Evolutionary conservation across 441 rosid genomes (phyloP).

Genomic region (Aquilaria agallochum): DNA sequence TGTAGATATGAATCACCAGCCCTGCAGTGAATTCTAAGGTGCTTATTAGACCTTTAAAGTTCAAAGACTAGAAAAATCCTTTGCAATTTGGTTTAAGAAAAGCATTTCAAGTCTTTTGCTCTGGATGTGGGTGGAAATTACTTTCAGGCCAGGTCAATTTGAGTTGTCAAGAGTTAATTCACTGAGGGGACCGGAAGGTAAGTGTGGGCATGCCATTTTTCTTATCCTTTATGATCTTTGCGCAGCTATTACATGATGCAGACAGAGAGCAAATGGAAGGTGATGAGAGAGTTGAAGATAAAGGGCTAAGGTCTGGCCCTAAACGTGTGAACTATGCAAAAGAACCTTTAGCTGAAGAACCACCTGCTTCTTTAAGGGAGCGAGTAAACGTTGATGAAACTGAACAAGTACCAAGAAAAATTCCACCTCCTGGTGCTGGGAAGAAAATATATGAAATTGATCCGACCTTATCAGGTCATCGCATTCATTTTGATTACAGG

Average conservation of each 20-base stretch:
- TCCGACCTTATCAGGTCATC: constrained; percentile 52
- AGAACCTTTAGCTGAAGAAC: constrained; percentile 21
- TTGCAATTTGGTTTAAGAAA: no score
- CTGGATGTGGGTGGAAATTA: not conserved
- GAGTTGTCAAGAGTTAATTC: not conserved
- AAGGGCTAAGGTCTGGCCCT: constrained; percentile 28
- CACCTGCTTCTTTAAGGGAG: constrained; percentile 22
- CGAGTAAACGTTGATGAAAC: constrained; percentile 23
- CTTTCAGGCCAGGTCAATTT: not conserved
- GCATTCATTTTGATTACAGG: constrained; percentile 90
- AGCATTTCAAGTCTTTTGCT: no score
- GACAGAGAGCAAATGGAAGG: constrained; percentile 41
- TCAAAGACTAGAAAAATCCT: no score
- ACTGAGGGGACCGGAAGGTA: not conserved
- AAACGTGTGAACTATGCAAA: constrained; percentile 21
- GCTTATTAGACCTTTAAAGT: no score
- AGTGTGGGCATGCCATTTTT: not conserved
- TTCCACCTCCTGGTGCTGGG: constrained; percentile 80
- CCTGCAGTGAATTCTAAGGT: no score
- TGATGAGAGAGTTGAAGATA: constrained; percentile 29
- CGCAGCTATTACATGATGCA: constrained; percentile 32
- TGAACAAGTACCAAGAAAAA: constrained; percentile 32
- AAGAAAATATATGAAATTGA: constrained; percentile 86
- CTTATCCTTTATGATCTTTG: constrained; percentile 11
- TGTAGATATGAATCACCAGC: no score